Conservation (phyloP, 208 protist genomes). For the Crithidia brevicula region DNA sequence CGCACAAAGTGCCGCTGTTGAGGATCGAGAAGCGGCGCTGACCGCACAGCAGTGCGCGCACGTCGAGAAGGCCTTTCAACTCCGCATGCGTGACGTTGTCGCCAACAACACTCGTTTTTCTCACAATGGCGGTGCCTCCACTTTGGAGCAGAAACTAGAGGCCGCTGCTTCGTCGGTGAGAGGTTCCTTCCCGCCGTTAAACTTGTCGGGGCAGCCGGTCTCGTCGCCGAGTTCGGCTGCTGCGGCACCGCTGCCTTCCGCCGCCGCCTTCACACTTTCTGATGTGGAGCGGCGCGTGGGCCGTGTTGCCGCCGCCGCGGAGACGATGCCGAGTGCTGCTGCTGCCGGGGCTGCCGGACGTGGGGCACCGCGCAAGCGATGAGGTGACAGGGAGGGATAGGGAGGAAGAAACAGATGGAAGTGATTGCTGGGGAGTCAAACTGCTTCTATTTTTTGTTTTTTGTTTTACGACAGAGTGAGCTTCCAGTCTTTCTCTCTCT, state of each 20-base stretch:
- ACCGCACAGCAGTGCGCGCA: slow-evolving; percentile 44
- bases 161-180: not conserved
- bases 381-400: not conserved
- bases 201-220: slow-evolving; percentile 3
- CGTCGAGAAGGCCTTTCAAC: slow-evolving; percentile 58
- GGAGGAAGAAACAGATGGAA: not conserved
- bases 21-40: slow-evolving; percentile 56
- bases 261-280: slow-evolving; percentile 51
- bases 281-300: slow-evolving; percentile 66
- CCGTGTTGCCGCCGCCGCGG: slow-evolving; percentile 35
- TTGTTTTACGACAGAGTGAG: too few relatives aligned
- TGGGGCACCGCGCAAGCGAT: slow-evolving; percentile 8
- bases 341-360: slow-evolving; percentile 12
- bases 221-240: slow-evolving; percentile 27
- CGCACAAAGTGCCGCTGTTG: slow-evolving; percentile 23
- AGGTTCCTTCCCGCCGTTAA: not conserved
- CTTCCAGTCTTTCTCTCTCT: too few relatives aligned
- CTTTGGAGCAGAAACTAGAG: too few relatives aligned
- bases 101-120: not conserved
- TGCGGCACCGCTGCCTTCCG: slow-evolving; percentile 24
- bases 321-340: slow-evolving; percentile 16
- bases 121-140: not conserved
- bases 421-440: too few relatives aligned
- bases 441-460: too few relatives aligned
- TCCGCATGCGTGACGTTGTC: slow-evolving; percentile 53